Percentiles rank a stretch among this genome's conserved stretches.
Evolutionary conservation across 2,329 filamentous ascomycete genomes (phyloP).

Genomic region (Tolypocladium amazonense): DNA sequence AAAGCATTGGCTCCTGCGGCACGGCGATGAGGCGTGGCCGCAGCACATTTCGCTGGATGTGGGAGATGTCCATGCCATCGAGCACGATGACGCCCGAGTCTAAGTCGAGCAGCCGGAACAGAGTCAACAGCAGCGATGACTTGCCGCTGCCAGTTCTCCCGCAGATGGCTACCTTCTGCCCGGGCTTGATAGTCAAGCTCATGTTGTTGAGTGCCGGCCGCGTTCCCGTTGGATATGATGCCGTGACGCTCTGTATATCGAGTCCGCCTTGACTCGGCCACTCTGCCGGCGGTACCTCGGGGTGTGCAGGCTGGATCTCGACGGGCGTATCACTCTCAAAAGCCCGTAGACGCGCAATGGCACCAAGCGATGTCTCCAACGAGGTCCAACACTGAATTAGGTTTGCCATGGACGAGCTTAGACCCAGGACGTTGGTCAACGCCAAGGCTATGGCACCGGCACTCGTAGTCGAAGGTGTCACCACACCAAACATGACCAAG

Average conservation of each 20-base stretch:
- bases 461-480: constrained; percentile 4
- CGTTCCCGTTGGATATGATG: constrained; percentile 10
- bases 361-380: constrained; percentile 19
- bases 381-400: constrained; percentile 19
- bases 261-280: constrained; percentile 16
- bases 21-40: constrained; percentile 34
- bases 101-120: constrained; percentile 26
- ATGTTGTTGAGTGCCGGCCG: constrained; percentile 10
- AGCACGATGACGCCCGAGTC: constrained; percentile 22
- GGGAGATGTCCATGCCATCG: constrained; percentile 26
- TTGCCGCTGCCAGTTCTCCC: constrained; percentile 28
- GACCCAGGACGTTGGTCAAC: constrained; percentile 15
- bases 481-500: constrained; percentile 25
- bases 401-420: constrained; percentile 10
- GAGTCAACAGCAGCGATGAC: constrained; percentile 25
- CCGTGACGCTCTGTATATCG: constrained; percentile 14
- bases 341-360: constrained; percentile 12
- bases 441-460: constrained; percentile 11
- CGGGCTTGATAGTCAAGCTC: constrained; percentile 13
- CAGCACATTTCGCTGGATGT: constrained; percentile 26
- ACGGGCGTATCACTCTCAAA: constrained; percentile 11
- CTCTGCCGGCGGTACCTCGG: neutral
- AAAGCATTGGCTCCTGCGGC: constrained; percentile 39
- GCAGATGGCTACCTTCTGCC: constrained; percentile 20
- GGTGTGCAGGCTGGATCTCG: constrained; percentile 9